Conservation (phyloP, 345 rosid genomes). For the Zanthoxylum bungeanum region DNA sequence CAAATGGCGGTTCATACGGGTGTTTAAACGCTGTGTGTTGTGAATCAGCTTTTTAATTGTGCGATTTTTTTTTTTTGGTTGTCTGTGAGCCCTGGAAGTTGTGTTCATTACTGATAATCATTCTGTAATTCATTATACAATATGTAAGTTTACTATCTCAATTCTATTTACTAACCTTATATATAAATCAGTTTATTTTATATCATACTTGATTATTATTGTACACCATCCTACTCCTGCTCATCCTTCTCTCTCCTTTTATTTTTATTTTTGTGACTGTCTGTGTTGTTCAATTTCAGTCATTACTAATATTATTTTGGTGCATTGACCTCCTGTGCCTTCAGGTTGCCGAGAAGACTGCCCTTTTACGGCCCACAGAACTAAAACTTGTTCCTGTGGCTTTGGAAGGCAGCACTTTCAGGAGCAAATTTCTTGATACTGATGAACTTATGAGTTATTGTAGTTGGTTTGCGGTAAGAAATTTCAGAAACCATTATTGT, state of each 20-base stretch:
- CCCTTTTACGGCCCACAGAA: constrained; percentile 79
- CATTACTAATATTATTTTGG: constrained; percentile 20
- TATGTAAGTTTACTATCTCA: not conserved
- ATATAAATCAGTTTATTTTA: not conserved
- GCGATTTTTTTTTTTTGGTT: constrained; percentile 13
- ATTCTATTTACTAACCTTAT: not conserved
- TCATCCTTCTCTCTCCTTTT: not conserved
- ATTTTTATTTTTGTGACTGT: not conserved
- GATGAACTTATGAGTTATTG: constrained; percentile 90
- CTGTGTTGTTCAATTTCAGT: not conserved
- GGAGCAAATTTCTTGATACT: constrained; percentile 83
- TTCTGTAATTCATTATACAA: not conserved
- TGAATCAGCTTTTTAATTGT: not conserved
- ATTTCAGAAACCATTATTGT: not conserved
- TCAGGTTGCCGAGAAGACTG: constrained; percentile 93
- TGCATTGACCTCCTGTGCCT: constrained; percentile 23
- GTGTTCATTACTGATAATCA: not conserved
- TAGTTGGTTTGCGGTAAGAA: constrained; percentile 90
- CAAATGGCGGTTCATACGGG: not conserved
- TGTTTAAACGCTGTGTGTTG: not conserved
- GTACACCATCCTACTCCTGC: not conserved
- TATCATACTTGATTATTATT: not conserved
- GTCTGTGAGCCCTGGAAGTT: not conserved
- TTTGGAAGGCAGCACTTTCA: constrained; percentile 90
- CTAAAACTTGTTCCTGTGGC: constrained; percentile 90